A percentile compares a stretch with the other conserved stretches of the same genome.
These are phyloP conservation scores for Clonostachys byssicola DNA, from an alignment of 2,329 filamentous ascomycete genomes.

Conservation along the genomic window DNA sequence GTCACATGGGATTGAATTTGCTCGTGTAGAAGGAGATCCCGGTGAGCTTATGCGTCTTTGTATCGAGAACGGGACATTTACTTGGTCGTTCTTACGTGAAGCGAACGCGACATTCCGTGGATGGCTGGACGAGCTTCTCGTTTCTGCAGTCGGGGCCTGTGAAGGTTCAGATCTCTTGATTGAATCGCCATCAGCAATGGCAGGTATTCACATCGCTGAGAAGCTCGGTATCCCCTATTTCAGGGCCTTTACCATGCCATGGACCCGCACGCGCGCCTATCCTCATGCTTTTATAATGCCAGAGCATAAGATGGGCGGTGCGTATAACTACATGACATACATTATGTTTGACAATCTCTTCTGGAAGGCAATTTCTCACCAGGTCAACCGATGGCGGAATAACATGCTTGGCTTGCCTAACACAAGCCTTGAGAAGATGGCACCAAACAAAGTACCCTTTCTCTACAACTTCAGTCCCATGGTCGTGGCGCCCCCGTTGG, in stretches of 20 bases:
- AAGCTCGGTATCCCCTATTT: slow-evolving; percentile 92
- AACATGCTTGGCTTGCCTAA: slow-evolving; percentile 72
- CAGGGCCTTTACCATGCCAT: slow-evolving; percentile 97
- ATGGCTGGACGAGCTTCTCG: slow-evolving; percentile 90
- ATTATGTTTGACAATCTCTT: slow-evolving; percentile 96
- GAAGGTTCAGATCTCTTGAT: slow-evolving; percentile 86
- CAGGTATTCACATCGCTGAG: slow-evolving; percentile 95
- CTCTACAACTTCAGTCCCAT: slow-evolving; percentile 94
- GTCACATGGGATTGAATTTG: slow-evolving; percentile 91
- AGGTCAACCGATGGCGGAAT: slow-evolving; percentile 91
- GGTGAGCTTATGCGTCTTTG: slow-evolving; percentile 93
- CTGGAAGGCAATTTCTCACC: slow-evolving; percentile 87
- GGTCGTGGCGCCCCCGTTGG: slow-evolving; percentile 89
- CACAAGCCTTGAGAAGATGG: slow-evolving; percentile 85
- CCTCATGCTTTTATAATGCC: slow-evolving; percentile 94
- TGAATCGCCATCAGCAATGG: slow-evolving; percentile 95
- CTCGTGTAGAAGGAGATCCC: slow-evolving; percentile 83
- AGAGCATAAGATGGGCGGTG: slow-evolving; percentile 89
- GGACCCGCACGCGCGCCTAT: slow-evolving; percentile 92
- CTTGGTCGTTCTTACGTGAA: slow-evolving; percentile 82
- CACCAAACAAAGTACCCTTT: slow-evolving; percentile 96
- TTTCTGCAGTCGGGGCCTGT: slow-evolving; percentile 78
- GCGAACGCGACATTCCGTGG: slow-evolving; percentile 83
- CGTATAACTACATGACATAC: slow-evolving; percentile 93
- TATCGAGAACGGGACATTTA: slow-evolving; percentile 97